phyloP scores from a whole-genome alignment of 371 early-diverging fungal species.

The Phascolomyces articulosus region DNA sequence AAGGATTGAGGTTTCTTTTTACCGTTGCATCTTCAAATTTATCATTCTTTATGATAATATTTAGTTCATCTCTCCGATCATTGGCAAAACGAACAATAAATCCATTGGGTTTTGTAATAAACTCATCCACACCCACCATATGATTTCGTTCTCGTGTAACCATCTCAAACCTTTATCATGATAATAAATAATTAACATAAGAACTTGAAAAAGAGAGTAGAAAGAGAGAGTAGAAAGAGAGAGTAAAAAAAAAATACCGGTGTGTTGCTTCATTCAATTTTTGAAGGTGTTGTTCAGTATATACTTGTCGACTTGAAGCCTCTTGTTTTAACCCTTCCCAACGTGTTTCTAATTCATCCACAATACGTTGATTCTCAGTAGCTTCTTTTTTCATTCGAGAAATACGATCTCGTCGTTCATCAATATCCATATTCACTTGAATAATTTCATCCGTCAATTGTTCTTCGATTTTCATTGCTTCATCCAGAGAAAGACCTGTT shows the following conservation, averaged over 20 bases:
- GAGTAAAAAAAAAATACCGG: no score
- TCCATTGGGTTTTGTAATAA: background rate
- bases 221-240: no score
- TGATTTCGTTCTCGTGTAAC: background rate
- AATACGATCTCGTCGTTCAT: constrained; percentile 10
- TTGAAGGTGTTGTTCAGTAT: background rate
- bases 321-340: background rate
- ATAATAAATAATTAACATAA: no score
- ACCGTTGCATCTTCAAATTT: constrained; percentile 1
- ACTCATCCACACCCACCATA: constrained; percentile 4
- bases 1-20: no score
- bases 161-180: background rate
- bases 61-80: background rate
- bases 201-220: no score
- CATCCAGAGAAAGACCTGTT: constrained; percentile 6
- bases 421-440: constrained; percentile 12
- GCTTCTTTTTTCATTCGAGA: background rate
- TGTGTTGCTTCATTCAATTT: background rate
- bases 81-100: constrained; percentile 1
- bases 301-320: background rate
- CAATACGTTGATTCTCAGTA: background rate
- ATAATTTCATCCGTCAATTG: constrained; percentile 9
- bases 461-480: constrained; percentile 5
- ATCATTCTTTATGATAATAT: background rate
- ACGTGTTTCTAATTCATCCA: background rate